Evolutionary conservation across 2,329 filamentous ascomycete species (phyloP), one percentile per base, ranked within the genome.

Genomic region (Paraconiothyrium sp.): DNA sequence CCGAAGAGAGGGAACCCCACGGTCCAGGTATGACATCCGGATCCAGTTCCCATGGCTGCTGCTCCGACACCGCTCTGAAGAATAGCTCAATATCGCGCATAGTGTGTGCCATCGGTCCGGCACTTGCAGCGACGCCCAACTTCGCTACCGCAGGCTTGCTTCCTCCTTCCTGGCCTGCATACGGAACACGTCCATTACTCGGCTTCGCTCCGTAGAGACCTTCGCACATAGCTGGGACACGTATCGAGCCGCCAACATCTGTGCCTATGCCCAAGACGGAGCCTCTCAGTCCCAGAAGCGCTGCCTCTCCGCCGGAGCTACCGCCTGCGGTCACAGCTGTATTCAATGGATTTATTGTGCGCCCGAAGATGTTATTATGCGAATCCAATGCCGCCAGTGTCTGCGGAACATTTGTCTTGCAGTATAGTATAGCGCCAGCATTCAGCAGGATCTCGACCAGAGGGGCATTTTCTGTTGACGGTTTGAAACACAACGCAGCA

Each of bases 331-430:
- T 86, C 20, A 85, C 74, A 2, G 73, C 68, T 9, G 70, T 74
- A 60, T 85, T 84, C 56, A 80, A 72, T 0, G 84, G 81, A 64
- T 86, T 86, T 34, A 85, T 66, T 0, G 82, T 79, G 9, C 80
- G 71, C 3, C 80, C 80, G 54, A 82, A 83, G 39, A 82, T 64
- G 59, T 85, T 83, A 69, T 86, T 86, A 68, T 85, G 83, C 1
- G 79, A 82, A 64, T 86, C 84, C 14, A 84, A 66, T 4, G 80
- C 77, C 82, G 85, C 83, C 65, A 87, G 79, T 0, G 84, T 85
- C 62, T 85, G 83, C 3, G 85, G 84, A 1, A 87, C 73, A 61
- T 86, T 86, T 4, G 85, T 87, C 71, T 87, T 85, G 71, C 78
- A 81, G 64, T 84, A 83, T 1, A 84, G 63, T 1, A 86, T 80